These are phyloP conservation scores for Chrysoporthe cubensis DNA, from an alignment of 2,329 filamentous ascomycete genomes.

Conservation along the genomic window DNA sequence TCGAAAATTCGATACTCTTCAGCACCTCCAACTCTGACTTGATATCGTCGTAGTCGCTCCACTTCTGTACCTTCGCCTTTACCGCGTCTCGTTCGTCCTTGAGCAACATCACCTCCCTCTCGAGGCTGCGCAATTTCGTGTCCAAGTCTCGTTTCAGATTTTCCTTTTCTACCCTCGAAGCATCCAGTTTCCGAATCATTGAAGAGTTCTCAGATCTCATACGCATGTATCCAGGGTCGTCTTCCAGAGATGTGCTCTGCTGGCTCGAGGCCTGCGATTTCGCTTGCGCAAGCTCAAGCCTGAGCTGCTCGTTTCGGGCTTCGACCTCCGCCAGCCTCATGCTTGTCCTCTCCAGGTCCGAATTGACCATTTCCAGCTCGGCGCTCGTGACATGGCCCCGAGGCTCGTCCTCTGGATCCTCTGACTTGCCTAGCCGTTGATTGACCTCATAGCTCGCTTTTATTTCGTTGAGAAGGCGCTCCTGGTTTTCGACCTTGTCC, in stretches of 20 bases:
- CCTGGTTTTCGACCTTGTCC: conserved; percentile 93
- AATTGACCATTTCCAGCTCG: conserved; percentile 90
- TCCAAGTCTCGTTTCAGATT: conserved; percentile 77
- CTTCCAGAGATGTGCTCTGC: conserved; percentile 69
- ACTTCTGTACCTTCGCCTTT: conserved; percentile 81
- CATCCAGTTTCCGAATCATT: conserved; percentile 85
- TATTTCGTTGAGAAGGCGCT: conserved; percentile 87
- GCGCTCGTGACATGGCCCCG: conserved; percentile 76
- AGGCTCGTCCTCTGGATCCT: conserved; percentile 51
- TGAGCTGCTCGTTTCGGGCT: conserved; percentile 89
- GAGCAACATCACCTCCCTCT: conserved; percentile 75
- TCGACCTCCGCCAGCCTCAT: conserved; percentile 87
- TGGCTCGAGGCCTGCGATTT: conserved; percentile 73
- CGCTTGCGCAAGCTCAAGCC: conserved; percentile 86
- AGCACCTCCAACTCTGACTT: conserved; percentile 95
- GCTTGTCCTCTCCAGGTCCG: conserved; percentile 89
- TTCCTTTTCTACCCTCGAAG: conserved; percentile 81
- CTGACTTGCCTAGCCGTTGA: conserved; percentile 79
- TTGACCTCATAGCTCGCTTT: conserved; percentile 98
- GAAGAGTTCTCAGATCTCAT: conserved; percentile 93
- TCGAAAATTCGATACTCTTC: conserved; percentile 97
- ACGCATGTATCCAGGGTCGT: conserved; percentile 86
- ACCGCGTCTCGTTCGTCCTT: conserved; percentile 81
- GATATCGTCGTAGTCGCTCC: conserved; percentile 93
- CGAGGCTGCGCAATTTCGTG: conserved; percentile 73